Evolutionary conservation across 139 green algal genomes (phyloP), one percentile per base, ranked within the genome.

Genomic region (Closterium sp.): DNA sequence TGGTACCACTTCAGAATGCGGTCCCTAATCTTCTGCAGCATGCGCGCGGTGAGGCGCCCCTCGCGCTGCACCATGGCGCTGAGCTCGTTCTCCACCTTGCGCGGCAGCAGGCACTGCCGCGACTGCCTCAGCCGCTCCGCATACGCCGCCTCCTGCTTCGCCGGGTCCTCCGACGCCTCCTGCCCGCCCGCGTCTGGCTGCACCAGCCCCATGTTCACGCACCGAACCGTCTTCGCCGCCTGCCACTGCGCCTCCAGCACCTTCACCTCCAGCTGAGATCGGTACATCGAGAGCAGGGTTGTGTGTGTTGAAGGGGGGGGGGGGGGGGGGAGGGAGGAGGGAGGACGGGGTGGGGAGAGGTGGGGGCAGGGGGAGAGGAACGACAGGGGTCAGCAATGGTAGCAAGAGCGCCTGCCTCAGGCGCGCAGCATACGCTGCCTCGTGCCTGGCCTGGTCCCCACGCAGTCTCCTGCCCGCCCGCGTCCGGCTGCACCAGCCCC

Each of bases 1-100:
- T 95, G 93, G 91, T 98, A 98, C 95, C 96, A 97, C 43, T 95
- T 94, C 86, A 97, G 96, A 28, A 98, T 93, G 35, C 95, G 94
- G 84, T 96, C 96, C 87, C 95, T 95, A 10, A 93, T 90, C 84
- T 88, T 87, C n/a, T 92, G 87, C 69, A 93, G 86, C 86, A 91
- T 93, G 55, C 90, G 90, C 1, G 87, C 88, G 8, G 90, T 93
- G 21, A 91, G 33, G 36, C 32, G 28, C 0, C n/a, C 25, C 81
- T 88, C 64, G 21, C 30, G 64, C 90, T 92, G 69, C 88, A 91
- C 66, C 25, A 86, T 90, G 32, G n/a, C 30, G 81, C 81, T 85
- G 19, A 85, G 30, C 81, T 85, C 81, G n/a, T 31, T 32, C 81
- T 85, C 81, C 81, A 85, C 81, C 81, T 85, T 85, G 81, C 81